Percentiles rank a stretch among this genome's conserved stretches.
Evolutionary conservation across 805 yeast species (phyloP).

Genomic region (Ogataea parapolymorpha): DNA sequence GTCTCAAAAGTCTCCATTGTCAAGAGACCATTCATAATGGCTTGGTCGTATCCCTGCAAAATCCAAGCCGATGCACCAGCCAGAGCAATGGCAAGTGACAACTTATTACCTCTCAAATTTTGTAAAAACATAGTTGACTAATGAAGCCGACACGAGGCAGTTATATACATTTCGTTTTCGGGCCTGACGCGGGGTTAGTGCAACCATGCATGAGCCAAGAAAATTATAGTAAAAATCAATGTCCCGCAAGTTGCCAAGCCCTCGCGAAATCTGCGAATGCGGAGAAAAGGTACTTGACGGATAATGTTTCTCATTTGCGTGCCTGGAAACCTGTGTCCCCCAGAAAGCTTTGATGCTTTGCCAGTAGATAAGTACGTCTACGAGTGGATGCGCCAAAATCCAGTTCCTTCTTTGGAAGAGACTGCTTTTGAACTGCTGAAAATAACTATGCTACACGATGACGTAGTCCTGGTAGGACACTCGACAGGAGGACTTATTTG

Average conservation of each 20-base stretch:
- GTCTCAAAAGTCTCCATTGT: slow-evolving; percentile 3
- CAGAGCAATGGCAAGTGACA: slow-evolving; percentile 1
- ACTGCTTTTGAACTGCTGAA: neutral
- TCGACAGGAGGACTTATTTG: neutral
- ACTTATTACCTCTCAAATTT: neutral
- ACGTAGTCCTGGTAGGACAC: neutral
- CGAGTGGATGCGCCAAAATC: neutral
- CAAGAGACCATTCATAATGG: slow-evolving; percentile 39
- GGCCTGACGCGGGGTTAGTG: no score
- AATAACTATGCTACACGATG: neutral
- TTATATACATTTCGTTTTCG: no score
- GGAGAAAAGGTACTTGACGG: neutral
- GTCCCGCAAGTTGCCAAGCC: neutral
- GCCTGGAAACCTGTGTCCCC: neutral
- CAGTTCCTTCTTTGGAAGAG: neutral
- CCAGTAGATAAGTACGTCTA: neutral
- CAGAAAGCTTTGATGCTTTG: neutral
- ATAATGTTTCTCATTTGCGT: neutral
- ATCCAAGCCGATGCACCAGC: slow-evolving; percentile 4
- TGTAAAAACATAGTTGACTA: neutral
- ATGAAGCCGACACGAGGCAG: no score
- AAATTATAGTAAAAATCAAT: no score
- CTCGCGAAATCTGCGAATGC: neutral
- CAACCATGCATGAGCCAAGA: no score
- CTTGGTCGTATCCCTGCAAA: slow-evolving; percentile 41